These are phyloP conservation scores for Phytophthora uliginosa DNA, from an alignment of 352 stramenopile species.

Conservation along the genomic window DNA sequence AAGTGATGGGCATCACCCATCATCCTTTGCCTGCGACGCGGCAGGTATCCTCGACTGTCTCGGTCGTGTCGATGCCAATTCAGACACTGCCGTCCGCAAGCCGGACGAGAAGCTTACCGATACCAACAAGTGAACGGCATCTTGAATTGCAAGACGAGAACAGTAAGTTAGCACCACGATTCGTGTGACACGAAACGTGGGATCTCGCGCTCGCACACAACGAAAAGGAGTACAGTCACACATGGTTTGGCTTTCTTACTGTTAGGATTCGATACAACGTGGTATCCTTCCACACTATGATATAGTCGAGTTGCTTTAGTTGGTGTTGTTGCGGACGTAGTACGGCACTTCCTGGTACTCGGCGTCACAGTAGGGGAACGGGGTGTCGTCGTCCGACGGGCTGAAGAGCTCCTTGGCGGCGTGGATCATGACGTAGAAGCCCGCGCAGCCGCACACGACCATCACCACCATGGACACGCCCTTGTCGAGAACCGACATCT, in stretches of 20 bases:
- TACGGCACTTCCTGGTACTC: conserved; percentile 32
- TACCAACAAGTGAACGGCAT: no score
- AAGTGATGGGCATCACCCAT: conserved; percentile 13
- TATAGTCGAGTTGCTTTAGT: conserved; percentile 23
- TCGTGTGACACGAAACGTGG: no score
- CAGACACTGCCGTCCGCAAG: no score
- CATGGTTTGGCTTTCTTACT: conserved; percentile 7
- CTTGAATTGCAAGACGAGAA: no score
- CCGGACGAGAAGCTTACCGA: no score
- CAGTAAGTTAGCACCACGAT: no score
- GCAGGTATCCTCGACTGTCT: conserved; percentile 18
- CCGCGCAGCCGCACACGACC: conserved; percentile 53
- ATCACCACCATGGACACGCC: conserved; percentile 49
- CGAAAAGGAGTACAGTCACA: not conserved
- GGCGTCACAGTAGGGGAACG: conserved; percentile 28
- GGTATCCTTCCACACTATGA: conserved; percentile 11
- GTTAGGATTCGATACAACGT: conserved; percentile 1
- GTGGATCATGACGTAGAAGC: conserved; percentile 60
- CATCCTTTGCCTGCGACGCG: conserved; percentile 14
- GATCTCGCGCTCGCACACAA: no score
- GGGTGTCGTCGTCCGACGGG: conserved; percentile 38
- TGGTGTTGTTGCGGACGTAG: conserved; percentile 32
- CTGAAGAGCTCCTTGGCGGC: conserved; percentile 64
- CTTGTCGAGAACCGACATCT: conserved; percentile 63
- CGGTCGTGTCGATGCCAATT: not conserved